Percentiles rank a stretch among this genome's conserved stretches.
These are phyloP conservation scores for Bimuria novae-zelandiae DNA, from an alignment of 2,329 filamentous ascomycete genomes.

Conservation along the genomic window DNA sequence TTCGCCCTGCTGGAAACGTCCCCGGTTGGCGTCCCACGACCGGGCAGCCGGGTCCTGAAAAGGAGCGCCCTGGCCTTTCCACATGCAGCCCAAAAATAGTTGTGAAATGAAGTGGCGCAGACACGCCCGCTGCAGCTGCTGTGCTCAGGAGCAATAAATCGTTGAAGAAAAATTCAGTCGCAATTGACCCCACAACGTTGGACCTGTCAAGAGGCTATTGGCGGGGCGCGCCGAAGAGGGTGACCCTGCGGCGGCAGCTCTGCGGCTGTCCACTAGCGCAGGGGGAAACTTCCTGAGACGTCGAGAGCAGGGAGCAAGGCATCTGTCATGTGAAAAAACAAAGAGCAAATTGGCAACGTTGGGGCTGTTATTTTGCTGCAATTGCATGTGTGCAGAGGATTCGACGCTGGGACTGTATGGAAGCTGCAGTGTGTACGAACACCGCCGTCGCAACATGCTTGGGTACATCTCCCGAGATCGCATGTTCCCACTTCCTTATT, in stretches of 20 bases:
- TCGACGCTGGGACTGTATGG: background rate
- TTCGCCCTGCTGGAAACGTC: no score
- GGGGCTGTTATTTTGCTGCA: background rate
- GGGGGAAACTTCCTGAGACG: background rate
- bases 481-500: background rate
- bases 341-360: background rate
- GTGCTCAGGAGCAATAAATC: background rate
- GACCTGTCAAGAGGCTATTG: background rate
- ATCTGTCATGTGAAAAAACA: background rate
- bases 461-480: slow-evolving; percentile 1
- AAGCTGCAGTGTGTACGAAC: background rate
- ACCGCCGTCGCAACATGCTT: background rate
- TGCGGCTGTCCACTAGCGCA: background rate
- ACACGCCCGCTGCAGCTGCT: background rate
- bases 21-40: background rate
- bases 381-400: background rate
- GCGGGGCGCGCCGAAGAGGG: background rate
- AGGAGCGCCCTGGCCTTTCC: background rate
- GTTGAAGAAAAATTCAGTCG: background rate
- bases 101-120: background rate
- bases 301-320: background rate
- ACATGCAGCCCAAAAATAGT: background rate
- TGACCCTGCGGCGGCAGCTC: background rate
- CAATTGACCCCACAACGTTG: background rate
- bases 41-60: background rate